Percentiles rank a stretch among this genome's conserved stretches.
Evolutionary conservation across 441 rosid species (phyloP).

Genomic region (Populus hybrid): DNA sequence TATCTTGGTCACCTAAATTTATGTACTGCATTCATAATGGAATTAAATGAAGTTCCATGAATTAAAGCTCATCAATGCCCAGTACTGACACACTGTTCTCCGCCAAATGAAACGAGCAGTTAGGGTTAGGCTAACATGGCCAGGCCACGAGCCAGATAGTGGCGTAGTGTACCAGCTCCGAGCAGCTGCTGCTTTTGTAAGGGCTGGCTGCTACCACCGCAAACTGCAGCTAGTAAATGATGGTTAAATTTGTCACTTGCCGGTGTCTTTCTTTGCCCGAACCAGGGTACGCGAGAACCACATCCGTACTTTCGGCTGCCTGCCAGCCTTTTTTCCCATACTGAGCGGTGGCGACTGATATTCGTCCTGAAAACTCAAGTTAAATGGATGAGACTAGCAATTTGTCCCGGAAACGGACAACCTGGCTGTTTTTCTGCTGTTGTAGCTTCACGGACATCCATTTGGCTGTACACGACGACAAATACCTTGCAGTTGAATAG

Average conservation of each 20-base stretch:
- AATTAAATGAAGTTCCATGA: no score
- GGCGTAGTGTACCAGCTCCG: no score
- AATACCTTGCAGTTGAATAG: background rate
- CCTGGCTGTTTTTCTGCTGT: background rate
- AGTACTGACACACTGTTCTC: no score
- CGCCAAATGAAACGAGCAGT: no score
- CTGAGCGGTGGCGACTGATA: background rate
- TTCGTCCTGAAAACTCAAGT: background rate
- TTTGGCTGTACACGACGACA: background rate
- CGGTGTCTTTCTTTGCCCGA: background rate
- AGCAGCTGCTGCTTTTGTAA: no score
- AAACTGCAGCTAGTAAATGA: no score
- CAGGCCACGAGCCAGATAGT: no score
- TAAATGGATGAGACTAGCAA: background rate
- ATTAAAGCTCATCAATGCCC: no score
- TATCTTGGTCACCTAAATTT: background rate
- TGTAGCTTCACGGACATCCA: background rate
- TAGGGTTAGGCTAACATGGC: no score
- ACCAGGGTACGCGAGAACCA: background rate
- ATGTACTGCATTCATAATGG: background rate
- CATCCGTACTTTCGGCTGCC: background rate
- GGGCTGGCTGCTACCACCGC: no score
- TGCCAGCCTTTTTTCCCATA: background rate
- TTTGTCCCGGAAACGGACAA: background rate
- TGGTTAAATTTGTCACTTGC: background rate